Evolutionary conservation across 192 early-diverging fungal species (phyloP).

Genomic region (Bifiguratus adelaidae): DNA sequence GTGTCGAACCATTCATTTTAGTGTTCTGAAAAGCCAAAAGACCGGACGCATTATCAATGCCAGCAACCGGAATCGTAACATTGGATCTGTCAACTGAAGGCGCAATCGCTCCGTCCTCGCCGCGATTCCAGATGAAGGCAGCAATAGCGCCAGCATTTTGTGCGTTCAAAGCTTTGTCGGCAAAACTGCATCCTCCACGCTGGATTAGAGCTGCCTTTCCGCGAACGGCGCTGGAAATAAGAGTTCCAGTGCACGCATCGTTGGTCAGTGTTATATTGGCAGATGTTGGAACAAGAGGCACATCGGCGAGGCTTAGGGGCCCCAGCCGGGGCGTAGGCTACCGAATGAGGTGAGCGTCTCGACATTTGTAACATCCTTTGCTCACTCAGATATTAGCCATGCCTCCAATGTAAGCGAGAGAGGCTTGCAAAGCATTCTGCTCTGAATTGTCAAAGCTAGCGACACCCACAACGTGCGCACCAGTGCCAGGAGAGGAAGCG

Average conservation of each 20-base stretch:
- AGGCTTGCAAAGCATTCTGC: slow-evolving; percentile 24
- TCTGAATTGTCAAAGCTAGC: slow-evolving; percentile 45
- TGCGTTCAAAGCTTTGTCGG: slow-evolving; percentile 43
- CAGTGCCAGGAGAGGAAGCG: slow-evolving; percentile 45
- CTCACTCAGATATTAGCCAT: no score
- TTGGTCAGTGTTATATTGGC: slow-evolving; percentile 23
- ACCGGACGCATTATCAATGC: slow-evolving; percentile 35
- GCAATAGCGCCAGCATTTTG: slow-evolving; percentile 47
- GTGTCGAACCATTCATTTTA: slow-evolving; percentile 8
- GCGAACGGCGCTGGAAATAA: slow-evolving; percentile 20
- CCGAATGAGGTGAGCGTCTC: no score
- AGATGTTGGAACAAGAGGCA: slow-evolving; percentile 27
- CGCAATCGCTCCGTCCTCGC: neutral
- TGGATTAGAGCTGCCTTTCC: slow-evolving; percentile 50
- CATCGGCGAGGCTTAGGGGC: slow-evolving; percentile 25
- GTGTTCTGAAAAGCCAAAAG: slow-evolving; percentile 34
- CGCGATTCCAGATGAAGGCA: slow-evolving; percentile 54
- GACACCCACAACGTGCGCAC: slow-evolving; percentile 39
- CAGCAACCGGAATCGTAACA: slow-evolving; percentile 40
- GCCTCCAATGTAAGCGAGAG: slow-evolving; percentile 12
- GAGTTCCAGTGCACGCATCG: slow-evolving; percentile 38
- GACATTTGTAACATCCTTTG: no score
- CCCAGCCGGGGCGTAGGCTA: no score
- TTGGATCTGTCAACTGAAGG: slow-evolving; percentile 1
- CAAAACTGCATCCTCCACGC: slow-evolving; percentile 60